These are phyloP conservation scores for Ballota nigra DNA, from an alignment of 257 asterid species.

Conservation along the genomic window DNA sequence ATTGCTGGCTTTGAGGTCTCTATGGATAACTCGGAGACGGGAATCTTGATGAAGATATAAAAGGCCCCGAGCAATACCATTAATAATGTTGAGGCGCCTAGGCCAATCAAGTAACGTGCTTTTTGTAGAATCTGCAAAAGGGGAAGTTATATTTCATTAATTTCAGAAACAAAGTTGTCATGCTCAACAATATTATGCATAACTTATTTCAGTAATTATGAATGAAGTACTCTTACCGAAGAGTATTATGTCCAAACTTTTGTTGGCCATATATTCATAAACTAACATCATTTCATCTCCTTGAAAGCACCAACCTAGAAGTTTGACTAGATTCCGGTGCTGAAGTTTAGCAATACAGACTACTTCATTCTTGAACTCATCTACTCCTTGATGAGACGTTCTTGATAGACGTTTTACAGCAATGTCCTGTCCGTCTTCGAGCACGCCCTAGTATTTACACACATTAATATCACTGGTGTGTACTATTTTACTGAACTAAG, in stretches of 20 bases:
- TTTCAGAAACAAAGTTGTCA: background rate
- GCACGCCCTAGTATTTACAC: conserved; percentile 14
- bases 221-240: background rate
- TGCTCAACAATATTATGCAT: no score
- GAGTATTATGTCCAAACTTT: background rate
- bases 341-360: conserved; percentile 36
- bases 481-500: background rate
- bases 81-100: background rate
- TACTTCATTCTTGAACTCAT: conserved; percentile 39
- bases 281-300: background rate
- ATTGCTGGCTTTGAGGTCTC: background rate
- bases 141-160: background rate
- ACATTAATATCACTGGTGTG: background rate
- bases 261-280: background rate
- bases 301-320: conserved; percentile 25
- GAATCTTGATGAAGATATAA: background rate
- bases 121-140: background rate
- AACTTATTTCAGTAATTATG: no score
- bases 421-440: conserved; percentile 32
- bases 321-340: conserved; percentile 39
- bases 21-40: background rate
- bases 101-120: background rate
- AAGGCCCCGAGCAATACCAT: background rate
- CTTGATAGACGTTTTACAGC: conserved; percentile 36
- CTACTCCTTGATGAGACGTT: conserved; percentile 36